A percentile compares a stretch with the other conserved stretches of the same genome.
These are phyloP conservation scores for Trametes pubescens DNA, from an alignment of 1,284 basidiomycete species.

Conservation along the genomic window DNA sequence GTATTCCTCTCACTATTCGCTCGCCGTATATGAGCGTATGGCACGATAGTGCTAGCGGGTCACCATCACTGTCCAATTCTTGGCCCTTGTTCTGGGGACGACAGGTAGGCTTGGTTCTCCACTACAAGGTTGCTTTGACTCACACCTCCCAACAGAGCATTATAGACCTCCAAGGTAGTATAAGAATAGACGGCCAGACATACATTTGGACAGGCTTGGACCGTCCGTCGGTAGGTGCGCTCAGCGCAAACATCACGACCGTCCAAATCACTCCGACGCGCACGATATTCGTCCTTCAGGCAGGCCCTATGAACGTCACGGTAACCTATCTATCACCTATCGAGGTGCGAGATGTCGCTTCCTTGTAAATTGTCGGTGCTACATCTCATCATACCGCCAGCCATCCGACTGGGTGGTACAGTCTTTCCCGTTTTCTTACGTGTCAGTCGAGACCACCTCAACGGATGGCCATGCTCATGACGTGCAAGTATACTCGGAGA, in stretches of 20 bases:
- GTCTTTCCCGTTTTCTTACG: slow-evolving; percentile 46
- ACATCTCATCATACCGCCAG: slow-evolving; percentile 17
- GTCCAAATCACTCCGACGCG: slow-evolving; percentile 31
- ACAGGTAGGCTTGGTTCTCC: background rate
- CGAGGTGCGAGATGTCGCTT: slow-evolving; percentile 24
- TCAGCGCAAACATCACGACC: slow-evolving; percentile 22
- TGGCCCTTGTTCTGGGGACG: slow-evolving; percentile 26
- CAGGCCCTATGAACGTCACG: slow-evolving; percentile 33
- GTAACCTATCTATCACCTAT: slow-evolving; percentile 35
- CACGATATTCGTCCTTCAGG: slow-evolving; percentile 30
- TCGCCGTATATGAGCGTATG: slow-evolving; percentile 28
- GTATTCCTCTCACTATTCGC: slow-evolving; percentile 27
- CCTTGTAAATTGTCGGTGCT: background rate
- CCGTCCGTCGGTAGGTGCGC: background rate
- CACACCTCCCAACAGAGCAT: too few species aligned
- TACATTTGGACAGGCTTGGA: slow-evolving; percentile 34
- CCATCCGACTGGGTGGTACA: slow-evolving; percentile 44
- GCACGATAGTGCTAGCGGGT: slow-evolving; percentile 7
- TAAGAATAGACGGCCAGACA: slow-evolving; percentile 31
- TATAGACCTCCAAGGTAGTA: slow-evolving; percentile 17
- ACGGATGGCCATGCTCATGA: slow-evolving; percentile 41
- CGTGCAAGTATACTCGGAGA: slow-evolving; percentile 47
- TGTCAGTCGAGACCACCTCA: slow-evolving; percentile 41
- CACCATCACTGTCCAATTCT: background rate
- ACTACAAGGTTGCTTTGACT: too few species aligned